Evolutionary conservation across 2,329 filamentous ascomycete species (phyloP).

Genomic region (Periconia digitata): DNA sequence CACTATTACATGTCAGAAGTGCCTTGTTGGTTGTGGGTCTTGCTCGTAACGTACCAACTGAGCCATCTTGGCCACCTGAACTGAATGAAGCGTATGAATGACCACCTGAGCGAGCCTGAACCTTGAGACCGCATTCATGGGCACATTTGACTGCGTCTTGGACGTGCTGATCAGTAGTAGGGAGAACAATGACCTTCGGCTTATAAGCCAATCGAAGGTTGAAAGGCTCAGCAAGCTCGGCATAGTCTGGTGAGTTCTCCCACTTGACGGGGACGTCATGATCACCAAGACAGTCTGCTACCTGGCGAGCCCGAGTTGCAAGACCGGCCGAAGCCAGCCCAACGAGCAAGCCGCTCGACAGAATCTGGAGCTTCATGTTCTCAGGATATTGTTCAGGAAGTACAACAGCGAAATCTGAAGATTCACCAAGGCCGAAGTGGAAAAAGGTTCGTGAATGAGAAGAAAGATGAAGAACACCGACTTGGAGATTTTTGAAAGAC

Average conservation of each 20-base stretch:
- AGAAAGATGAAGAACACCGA: too few species aligned
- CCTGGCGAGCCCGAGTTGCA: background rate
- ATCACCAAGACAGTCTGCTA: slow-evolving; percentile 29
- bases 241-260: slow-evolving; percentile 25
- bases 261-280: slow-evolving; percentile 38
- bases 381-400: background rate
- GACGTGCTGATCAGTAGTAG: slow-evolving; percentile 56
- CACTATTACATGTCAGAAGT: slow-evolving; percentile 18
- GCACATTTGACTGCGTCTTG: slow-evolving; percentile 62
- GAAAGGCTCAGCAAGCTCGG: slow-evolving; percentile 37
- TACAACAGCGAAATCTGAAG: background rate
- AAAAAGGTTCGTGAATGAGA: too few species aligned
- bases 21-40: background rate
- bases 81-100: slow-evolving; percentile 62
- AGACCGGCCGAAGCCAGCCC: slow-evolving; percentile 5
- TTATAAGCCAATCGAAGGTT: slow-evolving; percentile 41
- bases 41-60: slow-evolving; percentile 34
- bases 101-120: slow-evolving; percentile 65
- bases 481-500: too few species aligned
- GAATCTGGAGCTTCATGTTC: slow-evolving; percentile 1
- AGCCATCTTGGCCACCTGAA: slow-evolving; percentile 53
- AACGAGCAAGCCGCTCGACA: slow-evolving; percentile 4
- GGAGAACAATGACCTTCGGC: slow-evolving; percentile 60
- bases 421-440: too few species aligned
- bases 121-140: slow-evolving; percentile 50